Conservation (phyloP, 108 stramenopile genomes). For the Nitzschia sp. region DNA sequence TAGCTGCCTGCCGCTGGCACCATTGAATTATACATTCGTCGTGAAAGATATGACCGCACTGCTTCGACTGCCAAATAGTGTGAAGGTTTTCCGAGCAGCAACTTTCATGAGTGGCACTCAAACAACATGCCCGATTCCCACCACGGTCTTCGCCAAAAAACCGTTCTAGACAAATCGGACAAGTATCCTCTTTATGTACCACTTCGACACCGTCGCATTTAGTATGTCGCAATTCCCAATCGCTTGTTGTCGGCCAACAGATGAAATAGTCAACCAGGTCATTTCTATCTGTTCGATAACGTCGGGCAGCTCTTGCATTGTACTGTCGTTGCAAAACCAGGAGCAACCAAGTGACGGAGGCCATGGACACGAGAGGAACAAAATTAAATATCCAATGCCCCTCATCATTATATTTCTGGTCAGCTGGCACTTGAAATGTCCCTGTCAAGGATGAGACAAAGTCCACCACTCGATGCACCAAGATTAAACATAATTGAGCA, state of each 20-base stretch:
- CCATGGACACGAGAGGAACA: background rate
- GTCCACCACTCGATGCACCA: background rate
- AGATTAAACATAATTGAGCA: background rate
- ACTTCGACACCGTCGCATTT: background rate
- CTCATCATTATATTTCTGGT: background rate
- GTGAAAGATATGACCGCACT: slow-evolving; percentile 8
- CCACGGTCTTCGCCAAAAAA: background rate
- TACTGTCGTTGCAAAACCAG: no score
- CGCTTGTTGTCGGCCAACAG: background rate
- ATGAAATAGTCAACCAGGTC: no score
- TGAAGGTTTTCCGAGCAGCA: no score
- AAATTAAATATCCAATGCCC: background rate
- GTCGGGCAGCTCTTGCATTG: no score
- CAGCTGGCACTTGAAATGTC: background rate
- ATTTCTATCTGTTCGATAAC: no score
- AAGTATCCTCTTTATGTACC: background rate
- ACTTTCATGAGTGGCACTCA: no score
- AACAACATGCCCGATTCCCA: background rate
- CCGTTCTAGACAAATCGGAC: background rate
- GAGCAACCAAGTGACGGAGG: background rate
- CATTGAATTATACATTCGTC: slow-evolving; percentile 5
- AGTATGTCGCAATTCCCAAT: background rate
- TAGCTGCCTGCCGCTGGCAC: background rate
- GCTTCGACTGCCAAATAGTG: no score
- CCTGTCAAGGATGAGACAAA: background rate